phyloP scores from a whole-genome alignment of 164 flowering plant species.

The Magnolia changhungtana region DNA sequence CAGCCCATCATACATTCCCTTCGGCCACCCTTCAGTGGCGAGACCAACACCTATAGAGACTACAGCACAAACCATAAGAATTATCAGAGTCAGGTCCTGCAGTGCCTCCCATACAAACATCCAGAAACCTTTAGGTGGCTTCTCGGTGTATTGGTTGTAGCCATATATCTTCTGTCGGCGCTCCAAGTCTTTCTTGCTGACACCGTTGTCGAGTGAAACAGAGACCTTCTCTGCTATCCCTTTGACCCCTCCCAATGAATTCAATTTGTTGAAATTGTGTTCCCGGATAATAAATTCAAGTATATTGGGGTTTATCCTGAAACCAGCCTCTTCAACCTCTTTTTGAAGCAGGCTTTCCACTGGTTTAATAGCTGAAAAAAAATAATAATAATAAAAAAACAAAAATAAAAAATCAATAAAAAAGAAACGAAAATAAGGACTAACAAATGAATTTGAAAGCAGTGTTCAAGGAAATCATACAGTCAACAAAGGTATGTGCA shows the following conservation, averaged over 20 bases:
- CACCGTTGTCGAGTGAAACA: conserved; percentile 34
- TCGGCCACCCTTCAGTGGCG: conserved; percentile 50
- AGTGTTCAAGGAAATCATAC: conserved; percentile 21
- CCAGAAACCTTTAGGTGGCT: conserved; percentile 41
- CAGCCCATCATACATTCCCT: conserved; percentile 48
- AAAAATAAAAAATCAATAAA: not conserved
- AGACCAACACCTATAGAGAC: conserved; percentile 48
- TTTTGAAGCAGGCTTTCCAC: conserved; percentile 23
- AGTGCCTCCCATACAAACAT: conserved; percentile 53
- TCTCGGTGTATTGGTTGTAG: conserved; percentile 38
- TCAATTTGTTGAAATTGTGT: conserved; percentile 29
- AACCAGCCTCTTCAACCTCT: conserved; percentile 37
- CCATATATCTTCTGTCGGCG: conserved; percentile 37
- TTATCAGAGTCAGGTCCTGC: conserved; percentile 48
- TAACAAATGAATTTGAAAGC: not conserved
- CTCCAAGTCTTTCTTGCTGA: conserved; percentile 22
- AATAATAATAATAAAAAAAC: no score
- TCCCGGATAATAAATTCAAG: conserved; percentile 39
- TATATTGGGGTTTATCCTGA: conserved; percentile 33
- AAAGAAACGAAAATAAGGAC: not conserved
- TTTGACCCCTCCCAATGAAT: conserved; percentile 25
- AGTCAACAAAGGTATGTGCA: conserved; percentile 45
- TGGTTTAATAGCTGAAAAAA: conserved; percentile 25
- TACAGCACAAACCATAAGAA: conserved; percentile 47
- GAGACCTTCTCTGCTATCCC: conserved; percentile 34